Base-by-base conservation (phyloP, 2,329 filamentous ascomycete genomes). In the Diaporthe ilicicola region DNA sequence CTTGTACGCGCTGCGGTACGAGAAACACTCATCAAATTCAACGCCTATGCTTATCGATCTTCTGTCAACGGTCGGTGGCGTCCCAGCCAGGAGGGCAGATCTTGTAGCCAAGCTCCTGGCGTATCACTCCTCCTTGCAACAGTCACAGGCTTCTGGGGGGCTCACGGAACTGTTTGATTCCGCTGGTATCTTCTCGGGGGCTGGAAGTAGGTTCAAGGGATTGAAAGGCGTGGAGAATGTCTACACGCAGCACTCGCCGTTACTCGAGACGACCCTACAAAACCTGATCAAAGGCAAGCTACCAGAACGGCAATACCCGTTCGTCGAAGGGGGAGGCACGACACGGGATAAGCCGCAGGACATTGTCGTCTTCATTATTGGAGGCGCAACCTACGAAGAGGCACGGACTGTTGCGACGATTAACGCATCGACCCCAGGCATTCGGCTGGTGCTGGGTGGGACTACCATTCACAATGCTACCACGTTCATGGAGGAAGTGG, bases 191-290 rank as follows among this genome's bases (percentile, higher is more conserved):
- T 97, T 99, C 81, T 93, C 94, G 0, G 93, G 93, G 15, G 94
- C 95, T 13, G 89, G 94, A 48, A 94, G 92, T 77, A 91, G 95
- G 6, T 94, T 99, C 81, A 97, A 97, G 78, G 96, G 96, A 0
- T 86, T 99, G 17, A 98, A 98, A 78, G 96, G 96, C 1, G 96
- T 99, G 1, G 97, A 99, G 80, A 99, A 99, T 76, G 96, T 99
- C 34, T 99, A 99, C 80, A 99, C 96, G 0, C 97, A 99, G 80
- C 96, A 99, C 81, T 97, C 94, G 7, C 94, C 97, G 0, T 88
- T 94, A 27, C 82, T 99, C 19, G 95, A 98, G 80, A 89, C 89
- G 29, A 98, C 94, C 0, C 83, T 99, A 22, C 95, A 98, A 79
- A 95, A 95, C 76, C 85, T 99, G 65, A 95, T 98, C 83, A 98